Evolutionary conservation across 1,284 basidiomycete genomes (phyloP).

Genomic region (Ceratorhiza oryzae-sativae): DNA sequence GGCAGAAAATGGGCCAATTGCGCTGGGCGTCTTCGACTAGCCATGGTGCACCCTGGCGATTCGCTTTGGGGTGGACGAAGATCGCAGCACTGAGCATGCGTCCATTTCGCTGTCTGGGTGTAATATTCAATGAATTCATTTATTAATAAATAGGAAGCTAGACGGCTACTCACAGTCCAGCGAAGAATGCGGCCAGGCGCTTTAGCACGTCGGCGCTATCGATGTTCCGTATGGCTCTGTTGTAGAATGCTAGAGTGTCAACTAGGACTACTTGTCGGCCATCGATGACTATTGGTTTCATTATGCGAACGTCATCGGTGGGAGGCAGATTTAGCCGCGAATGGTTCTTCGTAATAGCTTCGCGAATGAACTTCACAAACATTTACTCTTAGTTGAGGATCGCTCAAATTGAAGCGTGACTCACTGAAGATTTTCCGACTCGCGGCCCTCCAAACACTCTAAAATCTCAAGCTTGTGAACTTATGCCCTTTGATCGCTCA

Average conservation of each 20-base stretch:
- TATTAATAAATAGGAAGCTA: background rate
- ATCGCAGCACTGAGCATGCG: background rate
- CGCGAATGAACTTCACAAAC: slow-evolving; percentile 1
- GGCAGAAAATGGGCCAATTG: background rate
- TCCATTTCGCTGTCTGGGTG: slow-evolving; percentile 5
- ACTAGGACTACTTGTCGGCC: background rate
- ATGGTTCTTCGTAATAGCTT: background rate
- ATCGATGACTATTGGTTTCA: background rate
- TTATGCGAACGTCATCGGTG: background rate
- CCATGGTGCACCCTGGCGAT: background rate
- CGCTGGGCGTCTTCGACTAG: background rate
- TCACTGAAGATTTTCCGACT: slow-evolving; percentile 15
- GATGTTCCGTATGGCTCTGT: background rate
- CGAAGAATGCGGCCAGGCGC: background rate
- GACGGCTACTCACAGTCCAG: background rate
- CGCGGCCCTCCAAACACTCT: slow-evolving; percentile 10
- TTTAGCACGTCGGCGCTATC: slow-evolving; percentile 16
- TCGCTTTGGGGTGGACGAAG: slow-evolving; percentile 5
- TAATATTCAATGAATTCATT: background rate
- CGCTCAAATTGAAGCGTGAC: background rate
- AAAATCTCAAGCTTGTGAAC: background rate
- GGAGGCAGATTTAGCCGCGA: background rate
- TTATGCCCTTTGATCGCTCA: too few relatives aligned
- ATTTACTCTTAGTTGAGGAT: background rate
- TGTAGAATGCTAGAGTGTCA: slow-evolving; percentile 20